A percentile compares a stretch with the other conserved stretches of the same genome.
Evolutionary conservation across 2,329 filamentous ascomycete genomes (phyloP).

Genomic region (Fusarium circinatum): DNA sequence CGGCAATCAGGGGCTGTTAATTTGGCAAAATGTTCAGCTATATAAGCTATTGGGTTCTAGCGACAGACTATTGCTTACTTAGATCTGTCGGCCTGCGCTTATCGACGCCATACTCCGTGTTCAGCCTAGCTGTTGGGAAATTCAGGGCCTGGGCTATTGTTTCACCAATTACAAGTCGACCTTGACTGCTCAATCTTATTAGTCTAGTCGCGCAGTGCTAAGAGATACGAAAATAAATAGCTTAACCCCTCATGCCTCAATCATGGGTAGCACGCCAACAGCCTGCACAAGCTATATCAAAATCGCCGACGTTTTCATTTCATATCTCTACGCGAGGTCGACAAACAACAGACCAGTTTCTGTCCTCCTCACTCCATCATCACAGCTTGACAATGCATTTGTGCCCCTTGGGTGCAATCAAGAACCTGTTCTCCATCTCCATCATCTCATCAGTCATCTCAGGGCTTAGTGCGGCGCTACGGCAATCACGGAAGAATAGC

Average conservation of each 20-base stretch:
- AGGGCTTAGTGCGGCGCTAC: background rate
- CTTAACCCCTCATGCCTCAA: rapidly evolving
- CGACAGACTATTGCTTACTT: background rate
- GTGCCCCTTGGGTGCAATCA: background rate
- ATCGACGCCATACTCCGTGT: background rate
- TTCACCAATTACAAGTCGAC: no score
- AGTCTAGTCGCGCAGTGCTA: background rate
- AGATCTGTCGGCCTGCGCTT: background rate
- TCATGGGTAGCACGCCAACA: no score
- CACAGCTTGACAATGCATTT: background rate
- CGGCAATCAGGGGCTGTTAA: background rate
- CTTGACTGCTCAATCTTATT: rapidly evolving
- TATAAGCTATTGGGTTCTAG: rapidly evolving
- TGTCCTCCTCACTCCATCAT: rapidly evolving
- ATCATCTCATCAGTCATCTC: constrained; percentile 19
- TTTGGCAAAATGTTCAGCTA: no score
- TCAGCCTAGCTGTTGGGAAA: no score
- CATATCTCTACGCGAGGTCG: rapidly evolving
- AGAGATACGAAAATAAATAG: no score
- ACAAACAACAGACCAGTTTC: background rate
- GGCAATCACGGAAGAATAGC: constrained; percentile 24
- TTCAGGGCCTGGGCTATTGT: no score
- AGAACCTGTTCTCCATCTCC: constrained; percentile 13
- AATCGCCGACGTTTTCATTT: background rate
- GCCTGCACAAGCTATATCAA: background rate